These are phyloP conservation scores for Coleophoma eucalyptorum DNA, from an alignment of 2,329 filamentous ascomycete species.

Conservation along the genomic window DNA sequence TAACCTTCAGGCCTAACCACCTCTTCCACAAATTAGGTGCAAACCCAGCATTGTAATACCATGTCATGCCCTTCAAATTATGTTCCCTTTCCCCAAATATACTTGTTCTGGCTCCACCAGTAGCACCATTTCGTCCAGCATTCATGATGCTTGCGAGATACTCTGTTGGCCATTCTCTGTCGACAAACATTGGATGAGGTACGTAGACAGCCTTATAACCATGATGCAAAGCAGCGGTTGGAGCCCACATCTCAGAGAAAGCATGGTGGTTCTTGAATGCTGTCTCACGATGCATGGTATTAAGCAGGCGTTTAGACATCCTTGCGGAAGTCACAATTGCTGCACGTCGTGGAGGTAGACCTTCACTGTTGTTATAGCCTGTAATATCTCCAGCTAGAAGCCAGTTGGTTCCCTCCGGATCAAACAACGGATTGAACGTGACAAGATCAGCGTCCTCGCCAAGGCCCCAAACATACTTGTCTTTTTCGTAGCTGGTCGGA, in stretches of 20 bases:
- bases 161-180: conserved; percentile 78
- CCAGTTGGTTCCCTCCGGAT: conserved; percentile 86
- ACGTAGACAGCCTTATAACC: conserved; percentile 90
- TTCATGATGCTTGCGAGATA: conserved; percentile 81
- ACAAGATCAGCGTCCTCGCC: conserved; percentile 90
- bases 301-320: conserved; percentile 74
- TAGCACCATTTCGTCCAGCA: conserved; percentile 68
- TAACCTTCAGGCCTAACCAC: conserved; percentile 80
- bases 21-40: conserved; percentile 76
- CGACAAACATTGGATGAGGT: conserved; percentile 84
- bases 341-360: conserved; percentile 68
- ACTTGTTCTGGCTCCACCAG: conserved; percentile 68
- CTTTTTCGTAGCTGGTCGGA: conserved; percentile 69
- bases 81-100: conserved; percentile 84
- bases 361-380: conserved; percentile 66
- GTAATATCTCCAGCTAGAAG: conserved; percentile 78
- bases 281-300: conserved; percentile 89
- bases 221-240: conserved; percentile 82
- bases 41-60: conserved; percentile 89
- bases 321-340: conserved; percentile 87
- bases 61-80: conserved; percentile 81
- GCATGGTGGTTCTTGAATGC: conserved; percentile 81
- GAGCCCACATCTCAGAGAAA: conserved; percentile 96
- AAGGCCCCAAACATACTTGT: conserved; percentile 82
- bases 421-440: conserved; percentile 86